A percentile compares a stretch with the other conserved stretches of the same genome.
Conservation (phyloP, 768 basidiomycete species). For the Boletus eberwhitei region DNA sequence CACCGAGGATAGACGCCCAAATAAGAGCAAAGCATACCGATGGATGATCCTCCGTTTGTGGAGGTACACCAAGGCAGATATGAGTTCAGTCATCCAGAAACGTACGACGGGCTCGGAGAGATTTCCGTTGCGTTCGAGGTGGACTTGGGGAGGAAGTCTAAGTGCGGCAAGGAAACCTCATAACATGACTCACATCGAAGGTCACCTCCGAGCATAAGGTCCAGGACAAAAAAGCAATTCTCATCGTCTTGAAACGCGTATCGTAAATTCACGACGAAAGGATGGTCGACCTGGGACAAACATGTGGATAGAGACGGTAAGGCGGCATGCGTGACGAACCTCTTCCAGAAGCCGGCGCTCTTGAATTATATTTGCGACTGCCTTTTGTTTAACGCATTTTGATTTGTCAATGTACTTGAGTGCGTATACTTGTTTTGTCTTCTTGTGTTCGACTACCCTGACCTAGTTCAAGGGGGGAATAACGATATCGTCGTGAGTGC, state of each 20-base stretch:
- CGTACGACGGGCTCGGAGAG: constrained; percentile 71
- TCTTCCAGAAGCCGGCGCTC: constrained; percentile 91
- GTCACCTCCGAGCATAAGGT: constrained; percentile 95
- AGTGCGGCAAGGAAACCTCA: neutral
- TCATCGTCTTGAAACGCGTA: constrained; percentile 98
- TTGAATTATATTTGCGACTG: constrained; percentile 90
- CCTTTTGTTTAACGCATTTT: constrained; percentile 85
- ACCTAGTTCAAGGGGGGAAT: constrained; percentile 49
- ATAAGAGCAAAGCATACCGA: constrained; percentile 51
- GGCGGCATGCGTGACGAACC: constrained; percentile 41
- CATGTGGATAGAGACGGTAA: constrained; percentile 8
- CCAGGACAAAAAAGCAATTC: constrained; percentile 96
- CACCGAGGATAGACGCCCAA: constrained; percentile 1
- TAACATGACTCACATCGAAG: constrained; percentile 66
- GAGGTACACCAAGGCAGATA: constrained; percentile 82
- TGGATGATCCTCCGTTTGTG: constrained; percentile 93
- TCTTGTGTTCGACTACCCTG: constrained; percentile 95
- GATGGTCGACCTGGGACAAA: constrained; percentile 69
- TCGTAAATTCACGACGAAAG: constrained; percentile 85
- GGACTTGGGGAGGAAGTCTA: constrained; percentile 49
- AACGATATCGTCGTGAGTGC: constrained; percentile 1
- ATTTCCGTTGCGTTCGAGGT: constrained; percentile 67
- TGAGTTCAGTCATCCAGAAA: constrained; percentile 89
- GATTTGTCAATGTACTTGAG: constrained; percentile 99
- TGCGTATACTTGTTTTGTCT: constrained; percentile 86